Evolutionary conservation across 1,139 yeast genomes (phyloP), one percentile per base, ranked within the genome.

Genomic region (Candida tunisiensis): DNA sequence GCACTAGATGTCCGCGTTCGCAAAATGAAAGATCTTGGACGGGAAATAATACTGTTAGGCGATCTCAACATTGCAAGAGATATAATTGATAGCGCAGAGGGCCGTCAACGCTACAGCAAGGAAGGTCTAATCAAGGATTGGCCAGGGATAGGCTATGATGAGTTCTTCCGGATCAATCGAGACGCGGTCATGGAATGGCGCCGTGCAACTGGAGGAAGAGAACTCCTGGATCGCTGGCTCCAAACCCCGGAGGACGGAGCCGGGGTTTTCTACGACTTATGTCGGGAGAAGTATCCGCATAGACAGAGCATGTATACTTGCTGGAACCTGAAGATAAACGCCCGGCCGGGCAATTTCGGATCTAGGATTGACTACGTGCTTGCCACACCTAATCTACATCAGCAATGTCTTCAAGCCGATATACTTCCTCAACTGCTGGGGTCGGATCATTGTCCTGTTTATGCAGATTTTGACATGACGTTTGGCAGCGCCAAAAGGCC

Each of bases 371-470:
- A 88, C 47, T 63, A 75, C 36, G 70, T 88, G 6, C 49, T 82
- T 3, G 50, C 65, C 1, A 57, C 74, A 2, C 38, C 53, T 8
- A 38, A 34, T 0, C 36, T 74, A 26, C 39, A n/a, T n/a, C n/a
- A n/a, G n/a, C n/a, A 53, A 5, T 54, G 71, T 7, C 37, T 45
- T 0, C 43, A 50, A 12, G 74, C 88, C 1, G 69, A 74, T 40
- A 77, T 78, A 12, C 63, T 78, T 64, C 74, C 85, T 0, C 60
- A 58, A 20, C 43, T 85, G 0, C 55, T 65, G 47, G 98, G 96
- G 0, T 82, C 94, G 0, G 98, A 88, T 47, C 98, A 88, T 50
- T 88, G 96, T 49, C 98, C 98, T 0, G 69, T 82, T 0, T 82
- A 51, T 42, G 65, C 85, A 1, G 95, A 83, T 45, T 47, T 80